Evolutionary conservation across 1,284 basidiomycete genomes (phyloP), one percentile per base, ranked within the genome.

Genomic region (Microstroma glucosiphilum): DNA sequence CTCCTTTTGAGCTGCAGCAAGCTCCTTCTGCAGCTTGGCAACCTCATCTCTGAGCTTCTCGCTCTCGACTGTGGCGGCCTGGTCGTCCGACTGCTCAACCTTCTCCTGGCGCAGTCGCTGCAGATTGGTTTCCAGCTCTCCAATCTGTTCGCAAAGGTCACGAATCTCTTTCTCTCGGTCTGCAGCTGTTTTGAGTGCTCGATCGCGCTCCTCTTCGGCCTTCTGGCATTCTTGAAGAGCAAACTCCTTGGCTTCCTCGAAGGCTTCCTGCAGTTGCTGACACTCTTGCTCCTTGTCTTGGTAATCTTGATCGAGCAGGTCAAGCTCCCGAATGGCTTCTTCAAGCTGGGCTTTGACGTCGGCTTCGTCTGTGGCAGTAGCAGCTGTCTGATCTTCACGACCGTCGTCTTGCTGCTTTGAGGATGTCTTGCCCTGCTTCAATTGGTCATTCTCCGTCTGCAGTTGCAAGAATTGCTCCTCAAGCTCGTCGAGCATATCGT

Each of bases 401-500:
- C 13, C 21, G 58, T n/a, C 40, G 26, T 43, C 30, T 21, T 43
- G 40, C 58, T 51, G 21, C 43, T 21, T 48, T 48, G 43, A 6
- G 17, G 21, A n/a, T 3, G 43, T 12, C 21, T 48, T 48, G 43
- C 43, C 43, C 46, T 48, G 46, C 30, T 54, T 43, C 48, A 48
- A 19, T 19, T 56, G 4, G 25, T 54, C n/a, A 4, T 61, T 42
- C 58, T 61, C 40, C 15, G 26, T 41, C 40, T 61, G 19, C 30
- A 56, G 7, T 3, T 25, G 11, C 40, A 13, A 37, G 55, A 37
- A 23, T 25, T 60, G 23, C 13, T 25, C 58, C 19, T 61, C 60
- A 4, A 40, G 26, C 40, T 49, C 56, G 30, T 61, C 60, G 46
- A 61, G 40, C 17, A 59, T n/a, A 40, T 61, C 60, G 26, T 61